Evolutionary conservation across 208 protist species (phyloP), one percentile per base, ranked within the genome.

Genomic region (Acanthamoeba comandoni): DNA sequence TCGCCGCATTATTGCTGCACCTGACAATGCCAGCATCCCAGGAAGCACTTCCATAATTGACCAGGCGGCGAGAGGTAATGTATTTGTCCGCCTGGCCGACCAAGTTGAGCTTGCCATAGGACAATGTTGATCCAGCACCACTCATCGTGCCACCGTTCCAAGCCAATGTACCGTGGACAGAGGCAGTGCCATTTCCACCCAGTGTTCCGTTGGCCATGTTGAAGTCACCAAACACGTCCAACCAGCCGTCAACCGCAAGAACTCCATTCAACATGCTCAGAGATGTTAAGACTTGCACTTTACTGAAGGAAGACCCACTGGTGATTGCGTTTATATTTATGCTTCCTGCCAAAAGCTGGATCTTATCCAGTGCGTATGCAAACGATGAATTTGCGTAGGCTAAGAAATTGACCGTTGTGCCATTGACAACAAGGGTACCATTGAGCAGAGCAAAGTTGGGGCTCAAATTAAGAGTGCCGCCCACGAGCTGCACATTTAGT

Each of bases 381-480:
- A 43, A 43, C 5, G 35, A 43, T 43, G 35, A 43, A 5, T 43
- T 43, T 43, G 35, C 35, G 5, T 43, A 43, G 2, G 35, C 35
- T 5, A 67, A 35, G 55, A 87, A 87, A 15, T 87, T 87, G 53
- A 87, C 77, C 19, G 52, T 69, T 35, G 57, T 60, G 77, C 26
- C 26, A 31, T 69, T 35, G 19, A 87, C 77, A 43, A 69, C 69
- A 35, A 87, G 77, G 57, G 31, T 22, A 60, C 77, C 77, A 53
- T 70, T 60, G 22, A 60, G 62, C 57, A 52, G 69, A 39, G 69
- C 77, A 60, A 87, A 87, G 77, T 11, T 24, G 53, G 77, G 55
- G 55, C 22, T 60, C 57, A 19, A 87, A 49, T 87, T 64, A 49
- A 87, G 57, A 19, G 77, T 87, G 51, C 77, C 77, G 77, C 17